Evolutionary conservation across 371 early-diverging fungal genomes (phyloP), one percentile per base, ranked within the genome.

Genomic region (Mortierella sp.): DNA sequence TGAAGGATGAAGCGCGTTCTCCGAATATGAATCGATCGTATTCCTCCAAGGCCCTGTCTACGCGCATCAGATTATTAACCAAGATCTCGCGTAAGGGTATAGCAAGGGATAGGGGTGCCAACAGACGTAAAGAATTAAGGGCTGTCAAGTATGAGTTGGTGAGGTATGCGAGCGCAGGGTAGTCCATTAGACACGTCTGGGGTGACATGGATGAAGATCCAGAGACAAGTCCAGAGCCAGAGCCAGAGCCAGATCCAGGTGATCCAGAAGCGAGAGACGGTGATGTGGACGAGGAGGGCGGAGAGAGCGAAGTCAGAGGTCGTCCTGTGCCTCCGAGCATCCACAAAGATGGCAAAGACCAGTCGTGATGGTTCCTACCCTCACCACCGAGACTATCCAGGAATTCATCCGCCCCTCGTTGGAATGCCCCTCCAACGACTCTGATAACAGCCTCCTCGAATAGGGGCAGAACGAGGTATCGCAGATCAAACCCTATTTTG

Each of bases 401-500:
- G 19, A 86, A 79, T n/a, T 83, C 81, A 44, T 72, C 75, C 0
- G 86, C 83, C 2, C 86, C 84, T 27, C 78, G 59, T 30, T 83
- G 81, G 19, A 90, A 82, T 60, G 82, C 73, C 49, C 78, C 68
- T 30, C 81, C 64, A 15, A 92, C 82, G 44, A 91, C 80, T 2
- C 84, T 80, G 44, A 83, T 81, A 30, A 92, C 78, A 0, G 89
- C 87, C 23, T 84, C 81, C 60, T 93, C 91, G 65, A 93, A 92
- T 15, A 81, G 62, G 6, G 78, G 61, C 1, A 85, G 86, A 43
- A 90, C 86, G 8, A 90, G 56, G 19, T 84, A 84, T 31, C 95
- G 83, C 56, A 93, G 90, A 75, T 94, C 95, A 26, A 91, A 72
- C 6, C 95, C 95, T 49, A 93, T 87, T 26, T 93, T 83, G 32